Conservation (phyloP, 2,329 filamentous ascomycete genomes). For the Byssothecium circinans region DNA sequence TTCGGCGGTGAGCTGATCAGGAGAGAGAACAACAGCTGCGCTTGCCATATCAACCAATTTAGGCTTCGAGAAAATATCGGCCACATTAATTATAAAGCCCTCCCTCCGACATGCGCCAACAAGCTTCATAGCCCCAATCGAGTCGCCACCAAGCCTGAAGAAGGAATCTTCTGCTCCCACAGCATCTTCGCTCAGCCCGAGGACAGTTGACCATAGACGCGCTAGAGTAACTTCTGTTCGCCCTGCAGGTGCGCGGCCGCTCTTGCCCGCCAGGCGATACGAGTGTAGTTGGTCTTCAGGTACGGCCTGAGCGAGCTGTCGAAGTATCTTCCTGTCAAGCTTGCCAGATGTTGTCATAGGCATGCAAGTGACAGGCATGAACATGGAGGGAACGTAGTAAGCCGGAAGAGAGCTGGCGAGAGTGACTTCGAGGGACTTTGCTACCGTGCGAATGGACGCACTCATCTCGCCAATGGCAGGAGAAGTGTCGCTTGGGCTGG, state of each 20-base stretch:
- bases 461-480: conserved; percentile 25
- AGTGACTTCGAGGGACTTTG: conserved; percentile 28
- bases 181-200: conserved; percentile 42
- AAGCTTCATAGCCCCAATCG: conserved; percentile 50
- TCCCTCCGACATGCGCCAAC: conserved; percentile 46
- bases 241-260: conserved; percentile 30
- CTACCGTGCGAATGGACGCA: conserved; percentile 17
- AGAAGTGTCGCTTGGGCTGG: conserved; percentile 24
- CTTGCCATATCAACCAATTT: conserved; percentile 48
- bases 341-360: conserved; percentile 49
- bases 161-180: conserved; percentile 51
- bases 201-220: conserved; percentile 43
- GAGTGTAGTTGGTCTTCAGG: conserved; percentile 26
- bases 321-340: conserved; percentile 45
- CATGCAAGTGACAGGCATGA: conserved; percentile 46
- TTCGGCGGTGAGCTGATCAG: conserved; percentile 19
- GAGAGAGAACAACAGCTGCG: conserved; percentile 21
- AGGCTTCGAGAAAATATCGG: conserved; percentile 50
- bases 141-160: conserved; percentile 52
- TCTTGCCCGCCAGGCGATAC: conserved; percentile 35
- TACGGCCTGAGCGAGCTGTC: conserved; percentile 39
- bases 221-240: conserved; percentile 25
- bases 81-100: conserved; percentile 46
- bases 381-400: conserved; percentile 50
- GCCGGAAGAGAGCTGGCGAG: conserved; percentile 39